Percentiles rank a stretch among this genome's conserved stretches.
These are phyloP conservation scores for Fusarium proliferatum DNA, from an alignment of 2,329 filamentous ascomycete genomes.

Conservation along the genomic window DNA sequence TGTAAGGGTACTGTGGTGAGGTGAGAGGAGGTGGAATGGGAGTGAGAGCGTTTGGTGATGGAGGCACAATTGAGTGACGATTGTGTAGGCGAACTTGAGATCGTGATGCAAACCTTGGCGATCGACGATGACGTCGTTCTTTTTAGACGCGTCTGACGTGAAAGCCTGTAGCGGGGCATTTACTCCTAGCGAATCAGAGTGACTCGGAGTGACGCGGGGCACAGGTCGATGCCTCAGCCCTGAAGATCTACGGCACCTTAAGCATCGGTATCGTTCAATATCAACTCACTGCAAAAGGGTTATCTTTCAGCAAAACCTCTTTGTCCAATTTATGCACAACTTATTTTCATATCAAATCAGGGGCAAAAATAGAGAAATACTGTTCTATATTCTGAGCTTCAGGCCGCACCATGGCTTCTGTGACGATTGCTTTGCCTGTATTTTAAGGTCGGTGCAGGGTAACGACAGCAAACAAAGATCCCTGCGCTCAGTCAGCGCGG, in stretches of 20 bases:
- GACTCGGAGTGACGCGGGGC: not conserved
- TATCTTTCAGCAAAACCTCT: not conserved
- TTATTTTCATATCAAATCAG: fast-evolving
- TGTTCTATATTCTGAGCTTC: fast-evolving
- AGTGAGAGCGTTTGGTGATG: not conserved
- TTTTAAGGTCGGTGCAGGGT: not conserved
- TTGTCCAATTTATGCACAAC: fast-evolving
- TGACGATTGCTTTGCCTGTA: fast-evolving
- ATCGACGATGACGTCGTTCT: slow-evolving; percentile 17
- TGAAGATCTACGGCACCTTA: not conserved
- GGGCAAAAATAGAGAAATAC: fast-evolving
- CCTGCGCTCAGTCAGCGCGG: not conserved
- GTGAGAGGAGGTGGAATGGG: fast-evolving
- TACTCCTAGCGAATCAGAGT: not conserved
- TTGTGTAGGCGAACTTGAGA: not conserved
- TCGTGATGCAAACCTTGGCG: not conserved
- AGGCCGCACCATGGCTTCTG: fast-evolving
- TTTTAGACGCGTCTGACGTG: not conserved
- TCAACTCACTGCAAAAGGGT: fast-evolving
- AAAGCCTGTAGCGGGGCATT: not conserved
- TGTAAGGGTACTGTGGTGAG: no score
- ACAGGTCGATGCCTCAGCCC: not conserved
- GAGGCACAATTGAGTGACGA: not conserved
- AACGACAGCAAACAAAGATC: not conserved
- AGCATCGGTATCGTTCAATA: not conserved